A percentile compares a stretch with the other conserved stretches of the same genome.
phyloP scores from a whole-genome alignment of 495 filamentous ascomycete species.

The Lophium mytilinum region DNA sequence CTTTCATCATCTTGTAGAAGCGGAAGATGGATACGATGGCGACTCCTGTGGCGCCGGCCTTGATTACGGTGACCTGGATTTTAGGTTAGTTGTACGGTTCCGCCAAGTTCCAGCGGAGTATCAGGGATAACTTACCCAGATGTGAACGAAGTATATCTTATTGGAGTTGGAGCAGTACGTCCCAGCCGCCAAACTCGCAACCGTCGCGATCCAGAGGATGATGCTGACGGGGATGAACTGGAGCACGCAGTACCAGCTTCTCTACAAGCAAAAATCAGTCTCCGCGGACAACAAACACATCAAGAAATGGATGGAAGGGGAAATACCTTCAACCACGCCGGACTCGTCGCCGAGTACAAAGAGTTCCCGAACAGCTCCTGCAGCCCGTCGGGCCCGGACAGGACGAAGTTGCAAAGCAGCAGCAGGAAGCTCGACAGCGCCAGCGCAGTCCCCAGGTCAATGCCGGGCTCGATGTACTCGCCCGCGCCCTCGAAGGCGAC shows the following conservation, averaged over 20 bases:
- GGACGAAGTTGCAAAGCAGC: conserved; percentile 16
- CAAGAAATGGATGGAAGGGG: no score
- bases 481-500: conserved; percentile 5
- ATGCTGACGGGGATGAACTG: conserved; percentile 26
- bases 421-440: conserved; percentile 9
- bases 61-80: conserved; percentile 12
- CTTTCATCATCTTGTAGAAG: conserved; percentile 24
- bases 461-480: not conserved
- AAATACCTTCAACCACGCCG: conserved; percentile 15
- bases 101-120: no score
- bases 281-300: no score
- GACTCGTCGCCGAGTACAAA: conserved; percentile 2
- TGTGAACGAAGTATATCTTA: conserved; percentile 14
- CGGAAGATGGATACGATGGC: conserved; percentile 19
- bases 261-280: not conserved
- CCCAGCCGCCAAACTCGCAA: conserved; percentile 3
- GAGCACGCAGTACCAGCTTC: conserved; percentile 19
- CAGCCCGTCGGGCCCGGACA: conserved; percentile 4
- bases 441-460: not conserved
- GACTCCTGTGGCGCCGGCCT: conserved; percentile 7
- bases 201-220: conserved; percentile 19
- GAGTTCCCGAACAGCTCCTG: conserved; percentile 13
- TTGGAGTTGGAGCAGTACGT: conserved; percentile 18
- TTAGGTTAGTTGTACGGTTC: no score
- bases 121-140: conserved; percentile 1